phyloP scores from a whole-genome alignment of 2,329 filamentous ascomycete genomes.

The Phyllosticta citriasiana region DNA sequence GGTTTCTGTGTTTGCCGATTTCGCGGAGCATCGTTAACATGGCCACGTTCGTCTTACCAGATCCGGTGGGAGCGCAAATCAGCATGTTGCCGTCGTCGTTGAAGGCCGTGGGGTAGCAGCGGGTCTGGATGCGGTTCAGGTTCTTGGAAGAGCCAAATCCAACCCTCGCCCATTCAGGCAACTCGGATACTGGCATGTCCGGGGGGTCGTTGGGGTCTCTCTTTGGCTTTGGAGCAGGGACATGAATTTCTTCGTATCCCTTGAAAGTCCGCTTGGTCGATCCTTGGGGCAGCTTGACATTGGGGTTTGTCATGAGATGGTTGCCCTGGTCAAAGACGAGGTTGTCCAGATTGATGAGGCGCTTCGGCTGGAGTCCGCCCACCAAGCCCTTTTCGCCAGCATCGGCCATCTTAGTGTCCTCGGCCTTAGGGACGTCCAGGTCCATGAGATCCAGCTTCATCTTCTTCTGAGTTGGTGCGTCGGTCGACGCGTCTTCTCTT shows the following conservation, averaged over 20 bases:
- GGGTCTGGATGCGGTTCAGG: constrained; percentile 91
- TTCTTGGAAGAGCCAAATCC: constrained; percentile 82
- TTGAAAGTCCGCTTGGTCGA: constrained; percentile 95
- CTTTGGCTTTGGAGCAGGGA: constrained; percentile 83
- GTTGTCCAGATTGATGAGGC: constrained; percentile 88
- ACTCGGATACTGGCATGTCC: constrained; percentile 72
- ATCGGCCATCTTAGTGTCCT: constrained; percentile 35
- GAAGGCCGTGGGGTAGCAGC: constrained; percentile 85
- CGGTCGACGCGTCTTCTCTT: constrained; percentile 50
- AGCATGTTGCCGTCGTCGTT: constrained; percentile 95
- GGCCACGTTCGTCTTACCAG: constrained; percentile 96
- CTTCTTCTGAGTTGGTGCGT: constrained; percentile 56
- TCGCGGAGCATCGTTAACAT: constrained; percentile 96
- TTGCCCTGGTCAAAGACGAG: constrained; percentile 96
- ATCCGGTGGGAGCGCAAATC: constrained; percentile 92
- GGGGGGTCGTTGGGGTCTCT: constrained; percentile 64
- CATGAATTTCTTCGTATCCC: constrained; percentile 96
- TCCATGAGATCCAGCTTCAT: constrained; percentile 83
- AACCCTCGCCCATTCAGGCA: constrained; percentile 83
- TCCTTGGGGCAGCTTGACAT: constrained; percentile 84
- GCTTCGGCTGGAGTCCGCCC: constrained; percentile 76
- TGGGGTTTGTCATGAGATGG: constrained; percentile 98
- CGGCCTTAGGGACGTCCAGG: constrained; percentile 61
- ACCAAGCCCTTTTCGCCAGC: constrained; percentile 44
- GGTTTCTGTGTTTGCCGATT: constrained; percentile 88